Evolutionary conservation across 2,329 filamentous ascomycete genomes (phyloP), one percentile per base, ranked within the genome.

Genomic region (Neofusicoccum parvum): DNA sequence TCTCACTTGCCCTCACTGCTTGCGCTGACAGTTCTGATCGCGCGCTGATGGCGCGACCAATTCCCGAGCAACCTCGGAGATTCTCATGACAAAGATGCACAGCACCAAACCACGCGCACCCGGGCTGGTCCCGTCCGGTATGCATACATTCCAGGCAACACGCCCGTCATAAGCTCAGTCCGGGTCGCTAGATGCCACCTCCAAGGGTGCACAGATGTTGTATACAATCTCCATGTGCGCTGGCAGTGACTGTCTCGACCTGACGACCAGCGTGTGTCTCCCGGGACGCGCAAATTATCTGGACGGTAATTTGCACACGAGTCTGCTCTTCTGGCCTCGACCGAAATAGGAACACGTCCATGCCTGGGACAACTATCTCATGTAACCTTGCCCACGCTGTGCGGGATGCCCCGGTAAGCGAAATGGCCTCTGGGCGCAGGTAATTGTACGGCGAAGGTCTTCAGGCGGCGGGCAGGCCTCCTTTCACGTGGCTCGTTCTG

Each of bases 381-480:
- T 46, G 37, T 46, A 46, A 46, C 41, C 14, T 34, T 36, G 41
- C 9, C 54, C 54, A 43, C 53, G 27, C 56, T 7, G 56, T 32
- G 43, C 56, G 56, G 56, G 43, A 48, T 60, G 56, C 27, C 43
- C 56, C 56, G 56, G 56, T 60, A 60, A 60, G 56, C 56, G 56
- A 60, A 60, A 60, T 60, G 43, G 56, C 41, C 32, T n/a, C 32
- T n/a, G 41, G 45, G 43, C 37, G 54, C 43, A 60, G 56, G 56
- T 60, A 48, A 48, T 60, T 60, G 56, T 60, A 48, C 56, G 27
- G 54, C 41, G 54, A 20, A 12, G 34, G 41, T 41, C 12, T 37
- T 36, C 39, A 60, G 56, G 41, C 54, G 27, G 23, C 39, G 39
- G 15, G 54, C 43, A 46, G 43, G 56, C 56, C 56, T 60, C 56